Percentiles rank a stretch among this genome's conserved stretches.
phyloP scores from a whole-genome alignment of 352 stramenopile species.

The Pythium volutum region DNA sequence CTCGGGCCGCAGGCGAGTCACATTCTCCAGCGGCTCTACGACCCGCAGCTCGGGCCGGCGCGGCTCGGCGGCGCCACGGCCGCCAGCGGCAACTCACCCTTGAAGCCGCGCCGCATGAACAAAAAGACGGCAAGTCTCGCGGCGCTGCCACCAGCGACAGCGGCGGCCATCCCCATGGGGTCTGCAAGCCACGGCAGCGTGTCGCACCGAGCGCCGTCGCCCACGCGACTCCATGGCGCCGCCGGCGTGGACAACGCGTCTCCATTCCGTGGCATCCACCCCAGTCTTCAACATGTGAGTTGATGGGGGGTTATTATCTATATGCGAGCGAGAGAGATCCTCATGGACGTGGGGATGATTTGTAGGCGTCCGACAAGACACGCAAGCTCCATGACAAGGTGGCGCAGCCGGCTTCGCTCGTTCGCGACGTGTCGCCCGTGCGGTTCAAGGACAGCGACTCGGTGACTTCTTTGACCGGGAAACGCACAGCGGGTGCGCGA shows the following conservation, averaged over 20 bases:
- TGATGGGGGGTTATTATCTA: not conserved
- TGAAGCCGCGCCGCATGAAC: slow-evolving; percentile 50
- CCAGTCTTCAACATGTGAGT: slow-evolving; percentile 41
- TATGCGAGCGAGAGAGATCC: not conserved
- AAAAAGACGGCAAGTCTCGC: slow-evolving; percentile 49
- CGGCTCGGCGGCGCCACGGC: not conserved
- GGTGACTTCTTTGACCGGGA: not conserved
- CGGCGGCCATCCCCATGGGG: too few species aligned
- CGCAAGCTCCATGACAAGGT: slow-evolving; percentile 38
- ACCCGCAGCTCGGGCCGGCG: slow-evolving; percentile 48
- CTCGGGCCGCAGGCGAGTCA: slow-evolving; percentile 52
- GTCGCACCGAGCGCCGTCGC: not conserved
- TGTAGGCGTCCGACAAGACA: slow-evolving; percentile 52
- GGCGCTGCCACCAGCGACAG: slow-evolving; percentile 22
- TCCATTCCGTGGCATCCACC: slow-evolving; percentile 34
- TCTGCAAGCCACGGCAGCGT: not conserved
- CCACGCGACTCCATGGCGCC: slow-evolving; percentile 8
- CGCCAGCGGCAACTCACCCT: slow-evolving; percentile 21
- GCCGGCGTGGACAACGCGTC: slow-evolving; percentile 12
- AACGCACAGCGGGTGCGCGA: slow-evolving; percentile 4
- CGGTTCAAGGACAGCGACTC: slow-evolving; percentile 6
- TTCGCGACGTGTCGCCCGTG: slow-evolving; percentile 20
- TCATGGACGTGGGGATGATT: not conserved
- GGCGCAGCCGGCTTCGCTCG: not conserved
- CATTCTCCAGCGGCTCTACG: slow-evolving; percentile 68